Percentiles rank a stretch among this genome's conserved stretches.
phyloP scores from a whole-genome alignment of 148 eudicot species.

The Heliosperma pusillum region DNA sequence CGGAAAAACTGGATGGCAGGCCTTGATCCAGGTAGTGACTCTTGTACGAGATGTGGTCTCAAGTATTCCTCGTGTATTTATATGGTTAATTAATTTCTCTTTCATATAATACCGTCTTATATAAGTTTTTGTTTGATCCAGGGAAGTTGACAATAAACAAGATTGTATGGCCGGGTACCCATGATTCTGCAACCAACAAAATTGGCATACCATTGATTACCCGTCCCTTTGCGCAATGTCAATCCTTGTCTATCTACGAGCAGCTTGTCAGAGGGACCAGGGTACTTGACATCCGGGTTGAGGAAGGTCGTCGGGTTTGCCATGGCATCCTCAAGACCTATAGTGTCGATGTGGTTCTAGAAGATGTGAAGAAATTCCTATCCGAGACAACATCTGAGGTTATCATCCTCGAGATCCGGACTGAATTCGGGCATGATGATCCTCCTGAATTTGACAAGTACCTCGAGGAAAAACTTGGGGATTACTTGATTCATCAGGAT shows the following conservation, averaged over 20 bases:
- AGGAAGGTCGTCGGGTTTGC: constrained; percentile 71
- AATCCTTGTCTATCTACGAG: constrained; percentile 64
- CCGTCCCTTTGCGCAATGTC: constrained; percentile 91
- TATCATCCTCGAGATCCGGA: constrained; percentile 76
- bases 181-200: constrained; percentile 82
- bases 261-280: constrained; percentile 77
- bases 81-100: not conserved
- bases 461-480: constrained; percentile 65
- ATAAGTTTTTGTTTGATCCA: constrained; percentile 31
- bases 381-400: constrained; percentile 81
- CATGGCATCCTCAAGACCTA: constrained; percentile 75
- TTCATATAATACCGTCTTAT: not conserved
- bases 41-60: too few species aligned
- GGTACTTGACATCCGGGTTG: constrained; percentile 67
- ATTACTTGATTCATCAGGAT: constrained; percentile 67
- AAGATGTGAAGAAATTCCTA: constrained; percentile 61
- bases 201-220: constrained; percentile 70
- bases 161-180: constrained; percentile 92
- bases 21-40: constrained; percentile 24
- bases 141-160: constrained; percentile 48
- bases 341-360: constrained; percentile 61
- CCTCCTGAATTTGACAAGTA: constrained; percentile 79
- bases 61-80: too few species aligned
- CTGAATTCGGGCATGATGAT: constrained; percentile 82
- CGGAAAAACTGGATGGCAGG: constrained; percentile 73